Conservation (phyloP, 1,284 basidiomycete genomes). For the Schizophyllum amplum region DNA sequence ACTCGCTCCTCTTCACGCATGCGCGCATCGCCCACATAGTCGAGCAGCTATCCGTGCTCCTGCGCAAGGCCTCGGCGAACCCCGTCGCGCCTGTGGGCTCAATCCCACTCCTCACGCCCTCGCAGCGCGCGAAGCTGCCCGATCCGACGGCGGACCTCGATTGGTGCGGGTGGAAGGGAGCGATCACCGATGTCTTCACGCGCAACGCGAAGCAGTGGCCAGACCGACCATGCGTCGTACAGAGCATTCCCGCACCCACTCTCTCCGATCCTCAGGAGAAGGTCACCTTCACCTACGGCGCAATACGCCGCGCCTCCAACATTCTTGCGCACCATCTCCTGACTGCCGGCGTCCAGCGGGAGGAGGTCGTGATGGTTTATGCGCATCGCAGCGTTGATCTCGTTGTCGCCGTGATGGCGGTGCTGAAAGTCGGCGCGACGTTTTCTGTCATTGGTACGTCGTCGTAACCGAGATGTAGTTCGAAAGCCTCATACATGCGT, state of each 20-base stretch:
- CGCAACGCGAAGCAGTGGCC: slow-evolving; percentile 73
- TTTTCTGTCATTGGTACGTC: slow-evolving; percentile 92
- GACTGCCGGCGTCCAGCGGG: slow-evolving; percentile 78
- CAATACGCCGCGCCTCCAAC: slow-evolving; percentile 84
- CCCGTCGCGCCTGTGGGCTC: slow-evolving; percentile 63
- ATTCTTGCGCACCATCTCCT: slow-evolving; percentile 89
- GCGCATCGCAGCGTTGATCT: slow-evolving; percentile 95
- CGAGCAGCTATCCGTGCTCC: slow-evolving; percentile 79
- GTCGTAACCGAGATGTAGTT: slow-evolving; percentile 5
- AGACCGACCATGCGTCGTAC: slow-evolving; percentile 77
- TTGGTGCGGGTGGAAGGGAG: slow-evolving; percentile 97
- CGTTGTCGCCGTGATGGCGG: slow-evolving; percentile 94
- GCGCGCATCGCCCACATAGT: slow-evolving; percentile 73
- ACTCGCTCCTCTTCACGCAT: slow-evolving; percentile 89
- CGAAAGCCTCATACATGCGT: slow-evolving; percentile 4
- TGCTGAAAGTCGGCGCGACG: slow-evolving; percentile 93
- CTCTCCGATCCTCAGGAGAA: slow-evolving; percentile 42
- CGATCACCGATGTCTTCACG: slow-evolving; percentile 91
- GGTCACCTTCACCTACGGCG: slow-evolving; percentile 69
- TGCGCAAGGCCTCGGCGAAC: slow-evolving; percentile 65
- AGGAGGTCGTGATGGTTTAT: slow-evolving; percentile 99
- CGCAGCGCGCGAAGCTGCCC: slow-evolving; percentile 70
- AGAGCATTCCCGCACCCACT: slow-evolving; percentile 49
- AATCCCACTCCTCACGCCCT: slow-evolving; percentile 72
- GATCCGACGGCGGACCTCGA: slow-evolving; percentile 85